Percentiles rank a stretch among this genome's conserved stretches.
Conservation (phyloP, 2,329 filamentous ascomycete genomes). For the Aphanoascus verrucosus region DNA sequence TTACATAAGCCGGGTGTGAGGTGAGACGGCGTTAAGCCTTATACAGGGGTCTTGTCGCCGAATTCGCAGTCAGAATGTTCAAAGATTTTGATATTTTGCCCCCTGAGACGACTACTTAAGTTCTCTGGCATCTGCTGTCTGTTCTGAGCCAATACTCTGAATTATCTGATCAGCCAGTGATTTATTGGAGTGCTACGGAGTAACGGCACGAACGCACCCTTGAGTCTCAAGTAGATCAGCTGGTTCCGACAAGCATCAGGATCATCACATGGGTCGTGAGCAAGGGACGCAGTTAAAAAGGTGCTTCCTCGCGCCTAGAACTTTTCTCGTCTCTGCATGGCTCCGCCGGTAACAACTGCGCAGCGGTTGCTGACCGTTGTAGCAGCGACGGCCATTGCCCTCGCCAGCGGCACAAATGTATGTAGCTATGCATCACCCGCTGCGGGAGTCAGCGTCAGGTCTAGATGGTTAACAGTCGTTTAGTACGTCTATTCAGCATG, state of each 20-base stretch:
- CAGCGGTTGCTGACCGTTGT: constrained; percentile 71
- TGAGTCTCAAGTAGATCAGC: neutral
- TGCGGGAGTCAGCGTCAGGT: constrained; percentile 10
- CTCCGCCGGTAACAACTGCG: constrained; percentile 20
- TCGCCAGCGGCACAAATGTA: constrained; percentile 95
- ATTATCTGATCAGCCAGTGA: too few relatives aligned
- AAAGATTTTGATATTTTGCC: neutral
- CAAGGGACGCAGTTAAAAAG: neutral
- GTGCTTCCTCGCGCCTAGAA: constrained; percentile 3
- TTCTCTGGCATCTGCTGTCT: too few relatives aligned
- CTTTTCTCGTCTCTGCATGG: constrained; percentile 13
- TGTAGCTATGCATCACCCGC: constrained; percentile 37
- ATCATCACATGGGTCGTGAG: constrained; percentile 4
- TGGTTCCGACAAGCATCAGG: neutral
- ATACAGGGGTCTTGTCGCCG: neutral
- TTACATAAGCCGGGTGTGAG: neutral
- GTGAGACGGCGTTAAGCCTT: neutral
- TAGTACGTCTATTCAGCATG: constrained; percentile 98
- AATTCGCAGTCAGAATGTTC: neutral
- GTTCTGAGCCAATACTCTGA: neutral
- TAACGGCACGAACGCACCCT: too few relatives aligned
- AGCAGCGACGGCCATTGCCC: constrained; percentile 70
- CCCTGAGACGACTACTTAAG: neutral
- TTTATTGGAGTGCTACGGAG: too few relatives aligned
- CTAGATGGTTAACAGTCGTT: constrained; percentile 13